Conservation (phyloP, 306 rosid genomes). For the Erythrophleum fordii region DNA sequence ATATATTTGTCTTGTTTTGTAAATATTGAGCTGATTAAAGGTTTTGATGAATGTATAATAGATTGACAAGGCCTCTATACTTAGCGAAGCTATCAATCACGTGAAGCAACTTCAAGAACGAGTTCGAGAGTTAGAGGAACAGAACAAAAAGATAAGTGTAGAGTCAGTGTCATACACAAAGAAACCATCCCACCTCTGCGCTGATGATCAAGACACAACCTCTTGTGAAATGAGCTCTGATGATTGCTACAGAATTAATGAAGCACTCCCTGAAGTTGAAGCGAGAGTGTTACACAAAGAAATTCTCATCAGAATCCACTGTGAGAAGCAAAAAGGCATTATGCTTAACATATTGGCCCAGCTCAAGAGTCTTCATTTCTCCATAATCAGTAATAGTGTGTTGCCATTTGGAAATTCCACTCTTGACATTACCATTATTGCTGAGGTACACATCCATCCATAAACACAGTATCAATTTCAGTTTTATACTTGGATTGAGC, state of each 20-base stretch:
- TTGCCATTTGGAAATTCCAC: slow-evolving; percentile 32
- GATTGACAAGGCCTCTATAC: slow-evolving; percentile 38
- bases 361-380: slow-evolving; percentile 22
- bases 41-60: neutral
- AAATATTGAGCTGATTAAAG: too few species aligned
- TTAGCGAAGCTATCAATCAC: slow-evolving; percentile 1
- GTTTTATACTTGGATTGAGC: neutral
- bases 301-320: slow-evolving; percentile 26
- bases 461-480: neutral
- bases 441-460: slow-evolving; percentile 20
- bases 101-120: slow-evolving; percentile 31
- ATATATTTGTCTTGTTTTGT: too few species aligned
- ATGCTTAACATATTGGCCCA: slow-evolving; percentile 19
- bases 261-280: slow-evolving; percentile 19
- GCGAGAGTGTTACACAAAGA: slow-evolving; percentile 24
- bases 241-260: neutral
- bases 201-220: neutral
- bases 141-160: slow-evolving; percentile 9
- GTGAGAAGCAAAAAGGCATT: neutral
- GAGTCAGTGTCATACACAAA: neutral
- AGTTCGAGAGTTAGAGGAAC: slow-evolving; percentile 17
- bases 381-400: slow-evolving; percentile 7
- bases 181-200: neutral
- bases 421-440: slow-evolving; percentile 21
- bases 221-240: neutral